These are phyloP conservation scores for Beauveria sp. DNA, from an alignment of 2,329 filamentous ascomycete genomes.

Conservation along the genomic window DNA sequence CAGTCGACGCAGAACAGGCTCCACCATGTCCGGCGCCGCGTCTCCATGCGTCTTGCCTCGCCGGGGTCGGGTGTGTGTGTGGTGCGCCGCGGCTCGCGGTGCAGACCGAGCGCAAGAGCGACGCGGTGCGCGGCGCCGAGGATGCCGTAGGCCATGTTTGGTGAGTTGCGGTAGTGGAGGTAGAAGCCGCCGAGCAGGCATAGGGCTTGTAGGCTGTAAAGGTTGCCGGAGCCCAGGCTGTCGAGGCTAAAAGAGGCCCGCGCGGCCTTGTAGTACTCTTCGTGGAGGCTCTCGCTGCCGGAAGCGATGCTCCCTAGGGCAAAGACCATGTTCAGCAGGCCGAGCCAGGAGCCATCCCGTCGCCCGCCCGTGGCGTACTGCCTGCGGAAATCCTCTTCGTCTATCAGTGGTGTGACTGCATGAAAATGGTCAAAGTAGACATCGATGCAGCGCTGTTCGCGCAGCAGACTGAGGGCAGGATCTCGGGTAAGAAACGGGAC, in stretches of 20 bases:
- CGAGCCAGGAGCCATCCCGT: slow-evolving; percentile 51
- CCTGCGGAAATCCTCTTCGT: slow-evolving; percentile 51
- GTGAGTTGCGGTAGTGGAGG: slow-evolving; percentile 69
- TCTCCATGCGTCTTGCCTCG: slow-evolving; percentile 37
- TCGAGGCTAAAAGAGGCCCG: slow-evolving; percentile 47
- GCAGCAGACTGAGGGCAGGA: slow-evolving; percentile 31
- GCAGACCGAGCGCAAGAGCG: slow-evolving; percentile 65
- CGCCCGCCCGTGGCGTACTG: slow-evolving; percentile 43
- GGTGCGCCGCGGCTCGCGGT: slow-evolving; percentile 44
- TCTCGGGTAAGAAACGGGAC: slow-evolving; percentile 30
- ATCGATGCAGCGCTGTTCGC: slow-evolving; percentile 40
- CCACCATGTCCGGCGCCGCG: slow-evolving; percentile 66
- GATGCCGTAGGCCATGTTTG: slow-evolving; percentile 68
- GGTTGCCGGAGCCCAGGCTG: slow-evolving; percentile 50
- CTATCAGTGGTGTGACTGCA: slow-evolving; percentile 51
- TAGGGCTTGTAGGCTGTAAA: slow-evolving; percentile 67
- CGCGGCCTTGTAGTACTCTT: slow-evolving; percentile 48
- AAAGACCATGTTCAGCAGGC: slow-evolving; percentile 55
- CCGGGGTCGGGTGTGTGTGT: slow-evolving; percentile 31
- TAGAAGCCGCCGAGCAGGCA: slow-evolving; percentile 69
- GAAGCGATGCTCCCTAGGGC: slow-evolving; percentile 54
- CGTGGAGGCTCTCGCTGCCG: slow-evolving; percentile 46
- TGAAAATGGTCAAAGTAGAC: slow-evolving; percentile 57
- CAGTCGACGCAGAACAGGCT: slow-evolving; percentile 66
- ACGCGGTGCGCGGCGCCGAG: slow-evolving; percentile 65